Evolutionary conservation across 164 flowering plant species (phyloP).

Genomic region (Houttuynia cordata): DNA sequence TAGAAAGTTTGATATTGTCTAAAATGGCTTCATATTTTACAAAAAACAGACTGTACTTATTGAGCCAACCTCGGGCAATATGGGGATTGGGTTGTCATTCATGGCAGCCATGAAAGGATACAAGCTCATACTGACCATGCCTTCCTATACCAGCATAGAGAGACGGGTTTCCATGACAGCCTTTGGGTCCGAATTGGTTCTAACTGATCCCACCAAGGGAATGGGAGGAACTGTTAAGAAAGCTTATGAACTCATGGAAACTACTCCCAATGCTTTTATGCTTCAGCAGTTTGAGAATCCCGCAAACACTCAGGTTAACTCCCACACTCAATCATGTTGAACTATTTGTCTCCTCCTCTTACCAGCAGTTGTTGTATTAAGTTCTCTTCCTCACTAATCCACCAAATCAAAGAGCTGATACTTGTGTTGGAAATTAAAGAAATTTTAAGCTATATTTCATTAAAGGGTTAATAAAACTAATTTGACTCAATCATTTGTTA

Average conservation of each 20-base stretch:
- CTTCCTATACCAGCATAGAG: constrained; percentile 94
- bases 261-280: constrained; percentile 78
- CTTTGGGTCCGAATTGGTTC: constrained; percentile 79
- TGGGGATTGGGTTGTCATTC: constrained; percentile 95
- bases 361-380: not conserved
- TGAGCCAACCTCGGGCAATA: constrained; percentile 96
- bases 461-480: too few relatives aligned
- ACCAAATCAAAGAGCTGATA: too few relatives aligned
- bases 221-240: constrained; percentile 95
- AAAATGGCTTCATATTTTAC: not conserved
- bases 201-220: constrained; percentile 85
- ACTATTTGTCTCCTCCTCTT: not conserved
- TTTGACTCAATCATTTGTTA: too few relatives aligned
- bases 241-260: constrained; percentile 67
- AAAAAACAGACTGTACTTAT: constrained; percentile 56
- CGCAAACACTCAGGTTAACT: constrained; percentile 64
- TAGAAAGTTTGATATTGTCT: constrained; percentile 1
- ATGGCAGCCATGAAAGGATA: constrained; percentile 93
- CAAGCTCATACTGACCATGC: constrained; percentile 85
- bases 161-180: constrained; percentile 88
- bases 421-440: too few relatives aligned
- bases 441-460: too few relatives aligned
- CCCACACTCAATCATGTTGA: too few relatives aligned
- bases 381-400: too few relatives aligned
- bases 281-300: constrained; percentile 91